Evolutionary conservation across 179 eudicot species (phyloP).

Genomic region (Silene vulgaris): DNA sequence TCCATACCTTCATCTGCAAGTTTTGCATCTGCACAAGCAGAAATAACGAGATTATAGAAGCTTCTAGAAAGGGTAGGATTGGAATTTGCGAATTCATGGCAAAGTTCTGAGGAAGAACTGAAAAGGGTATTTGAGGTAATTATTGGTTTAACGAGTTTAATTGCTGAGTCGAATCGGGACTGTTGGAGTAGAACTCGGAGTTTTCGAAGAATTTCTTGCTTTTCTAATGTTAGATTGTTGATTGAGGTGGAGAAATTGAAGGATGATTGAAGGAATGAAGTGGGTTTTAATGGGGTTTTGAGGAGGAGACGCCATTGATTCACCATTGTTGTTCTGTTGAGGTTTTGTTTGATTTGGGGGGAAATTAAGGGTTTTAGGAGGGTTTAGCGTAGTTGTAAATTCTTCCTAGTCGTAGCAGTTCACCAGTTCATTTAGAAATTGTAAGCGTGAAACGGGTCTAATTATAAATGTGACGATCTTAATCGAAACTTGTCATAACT

Average conservation of each 20-base stretch:
- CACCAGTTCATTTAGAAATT: no score
- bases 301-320: conserved; percentile 23
- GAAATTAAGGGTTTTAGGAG: not conserved
- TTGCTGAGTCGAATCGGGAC: conserved; percentile 43
- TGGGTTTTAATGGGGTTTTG: conserved; percentile 17
- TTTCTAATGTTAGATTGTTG: not conserved
- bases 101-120: conserved; percentile 42
- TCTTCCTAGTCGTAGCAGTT: no score
- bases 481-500: no score
- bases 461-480: no score
- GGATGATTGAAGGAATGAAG: conserved; percentile 15
- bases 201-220: conserved; percentile 39
- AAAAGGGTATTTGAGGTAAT: conserved; percentile 29
- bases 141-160: conserved; percentile 34
- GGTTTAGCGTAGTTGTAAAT: not conserved
- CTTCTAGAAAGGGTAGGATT: conserved; percentile 33
- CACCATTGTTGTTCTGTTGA: conserved; percentile 21
- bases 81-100: conserved; percentile 32
- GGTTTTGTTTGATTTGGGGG: not conserved
- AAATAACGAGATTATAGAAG: conserved; percentile 37
- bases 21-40: conserved; percentile 45
- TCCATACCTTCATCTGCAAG: conserved; percentile 33
- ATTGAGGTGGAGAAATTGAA: conserved; percentile 10
- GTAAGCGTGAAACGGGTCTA: no score
- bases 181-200: conserved; percentile 46